Evolutionary conservation across 768 basidiomycete genomes (phyloP).

Genomic region (Suillus cothurnatus): DNA sequence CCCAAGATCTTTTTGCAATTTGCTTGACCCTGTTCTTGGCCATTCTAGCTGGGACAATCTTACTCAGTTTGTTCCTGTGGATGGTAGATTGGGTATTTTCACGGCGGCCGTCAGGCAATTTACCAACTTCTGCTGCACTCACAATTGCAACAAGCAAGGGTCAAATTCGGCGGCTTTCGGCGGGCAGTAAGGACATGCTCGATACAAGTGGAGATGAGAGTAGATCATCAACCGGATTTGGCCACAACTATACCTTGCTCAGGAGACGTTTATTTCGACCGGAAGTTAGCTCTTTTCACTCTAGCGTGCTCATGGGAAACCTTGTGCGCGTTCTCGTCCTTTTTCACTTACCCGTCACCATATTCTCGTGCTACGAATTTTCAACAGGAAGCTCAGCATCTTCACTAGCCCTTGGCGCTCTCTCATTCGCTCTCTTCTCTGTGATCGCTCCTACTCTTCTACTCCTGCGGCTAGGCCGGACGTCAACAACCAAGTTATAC

Average conservation of each 20-base stretch:
- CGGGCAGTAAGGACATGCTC: constrained; percentile 54
- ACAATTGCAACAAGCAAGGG: constrained; percentile 18
- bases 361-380: constrained; percentile 78
- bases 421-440: constrained; percentile 82
- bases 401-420: constrained; percentile 75
- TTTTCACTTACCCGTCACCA: constrained; percentile 93
- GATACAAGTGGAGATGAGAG: constrained; percentile 37
- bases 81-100: constrained; percentile 58
- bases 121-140: constrained; percentile 22
- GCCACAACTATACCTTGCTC: constrained; percentile 24
- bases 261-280: constrained; percentile 43
- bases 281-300: constrained; percentile 77
- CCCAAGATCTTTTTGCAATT: constrained; percentile 79
- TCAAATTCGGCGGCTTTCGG: constrained; percentile 45
- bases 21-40: constrained; percentile 84
- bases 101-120: constrained; percentile 21
- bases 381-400: constrained; percentile 50
- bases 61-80: constrained; percentile 74
- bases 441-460: constrained; percentile 75
- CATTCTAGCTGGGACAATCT: constrained; percentile 72
- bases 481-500: constrained; percentile 88
- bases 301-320: constrained; percentile 84
- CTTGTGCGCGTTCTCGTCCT: constrained; percentile 87
- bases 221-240: constrained; percentile 29
- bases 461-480: constrained; percentile 75